phyloP scores from a whole-genome alignment of 768 basidiomycete species.

The Termitomyces heimii region DNA sequence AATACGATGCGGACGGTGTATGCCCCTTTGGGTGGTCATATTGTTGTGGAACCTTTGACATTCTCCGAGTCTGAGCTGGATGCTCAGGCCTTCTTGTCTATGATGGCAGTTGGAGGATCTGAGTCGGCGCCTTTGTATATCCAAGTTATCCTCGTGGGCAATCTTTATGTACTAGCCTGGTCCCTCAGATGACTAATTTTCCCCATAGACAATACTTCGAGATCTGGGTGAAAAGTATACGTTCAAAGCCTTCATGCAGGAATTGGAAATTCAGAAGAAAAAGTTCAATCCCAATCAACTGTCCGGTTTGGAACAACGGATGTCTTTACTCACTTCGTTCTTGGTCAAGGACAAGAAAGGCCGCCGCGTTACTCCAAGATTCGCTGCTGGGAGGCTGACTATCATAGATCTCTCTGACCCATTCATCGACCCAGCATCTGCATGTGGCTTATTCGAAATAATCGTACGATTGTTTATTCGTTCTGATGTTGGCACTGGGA shows the following conservation, averaged over 20 bases:
- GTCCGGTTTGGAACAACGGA: constrained; percentile 53
- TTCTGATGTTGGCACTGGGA: constrained; percentile 53
- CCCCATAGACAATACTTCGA: constrained; percentile 48
- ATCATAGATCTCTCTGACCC: constrained; percentile 72
- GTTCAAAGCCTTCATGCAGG: constrained; percentile 40
- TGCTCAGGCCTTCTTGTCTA: constrained; percentile 60
- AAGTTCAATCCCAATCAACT: constrained; percentile 54
- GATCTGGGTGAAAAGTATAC: constrained; percentile 57
- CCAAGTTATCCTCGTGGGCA: constrained; percentile 58
- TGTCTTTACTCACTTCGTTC: constrained; percentile 57
- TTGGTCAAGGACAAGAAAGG: constrained; percentile 25
- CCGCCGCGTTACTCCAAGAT: constrained; percentile 25
- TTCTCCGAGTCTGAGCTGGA: constrained; percentile 60
- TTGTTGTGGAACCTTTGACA: constrained; percentile 48
- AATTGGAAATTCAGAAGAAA: constrained; percentile 39
- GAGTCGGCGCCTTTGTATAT: constrained; percentile 64
- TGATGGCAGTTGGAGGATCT: constrained; percentile 66
- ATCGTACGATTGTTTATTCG: constrained; percentile 60
- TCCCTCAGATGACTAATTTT: not conserved
- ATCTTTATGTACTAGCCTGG: not conserved
- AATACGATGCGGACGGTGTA: constrained; percentile 58
- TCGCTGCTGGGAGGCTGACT: constrained; percentile 52
- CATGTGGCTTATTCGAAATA: constrained; percentile 69
- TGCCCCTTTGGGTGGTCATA: constrained; percentile 38
- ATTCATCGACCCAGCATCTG: constrained; percentile 60